A percentile compares a stretch with the other conserved stretches of the same genome.
phyloP scores from a whole-genome alignment of 1,284 basidiomycete species.

The Moesziomyces globuligerus region DNA sequence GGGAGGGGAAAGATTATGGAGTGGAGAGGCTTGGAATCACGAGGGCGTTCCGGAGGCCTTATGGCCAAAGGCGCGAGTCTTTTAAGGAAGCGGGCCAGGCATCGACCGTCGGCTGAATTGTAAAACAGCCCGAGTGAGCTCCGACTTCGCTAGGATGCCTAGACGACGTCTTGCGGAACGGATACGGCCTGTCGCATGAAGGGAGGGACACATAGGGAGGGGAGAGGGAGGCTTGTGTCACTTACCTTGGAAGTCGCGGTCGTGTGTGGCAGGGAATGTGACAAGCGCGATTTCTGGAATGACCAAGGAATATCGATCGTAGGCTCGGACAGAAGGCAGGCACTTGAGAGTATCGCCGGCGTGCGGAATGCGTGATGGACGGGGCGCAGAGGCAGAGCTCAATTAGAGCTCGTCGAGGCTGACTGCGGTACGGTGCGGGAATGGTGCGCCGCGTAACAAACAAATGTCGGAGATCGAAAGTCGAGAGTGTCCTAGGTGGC shows the following conservation, averaged over 20 bases:
- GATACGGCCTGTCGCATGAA: no score
- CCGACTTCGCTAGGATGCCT: no score
- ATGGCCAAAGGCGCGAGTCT: no score
- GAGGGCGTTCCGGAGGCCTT: conserved; percentile 1
- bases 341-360: conserved; percentile 20
- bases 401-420: conserved; percentile 30
- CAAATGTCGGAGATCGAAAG: conserved; percentile 21
- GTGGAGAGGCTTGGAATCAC: conserved; percentile 25
- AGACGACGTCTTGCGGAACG: no score
- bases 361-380: conserved; percentile 28
- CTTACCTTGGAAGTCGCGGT: conserved; percentile 36
- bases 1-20: conserved; percentile 3
- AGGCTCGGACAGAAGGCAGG: conserved; percentile 25
- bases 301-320: conserved; percentile 39
- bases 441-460: conserved; percentile 28
- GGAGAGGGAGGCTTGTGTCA: conserved; percentile 1
- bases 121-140: background rate
- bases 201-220: background rate
- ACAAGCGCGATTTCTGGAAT: conserved; percentile 30
- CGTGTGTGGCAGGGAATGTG: conserved; percentile 31
- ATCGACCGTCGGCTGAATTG: conserved; percentile 12
- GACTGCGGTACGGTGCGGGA: background rate
- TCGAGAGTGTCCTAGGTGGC: no score
- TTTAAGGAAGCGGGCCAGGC: conserved; percentile 12
- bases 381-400: background rate